A percentile compares a stretch with the other conserved stretches of the same genome.
Conservation (phyloP, 345 rosid species). For the Camelina hispida region DNA sequence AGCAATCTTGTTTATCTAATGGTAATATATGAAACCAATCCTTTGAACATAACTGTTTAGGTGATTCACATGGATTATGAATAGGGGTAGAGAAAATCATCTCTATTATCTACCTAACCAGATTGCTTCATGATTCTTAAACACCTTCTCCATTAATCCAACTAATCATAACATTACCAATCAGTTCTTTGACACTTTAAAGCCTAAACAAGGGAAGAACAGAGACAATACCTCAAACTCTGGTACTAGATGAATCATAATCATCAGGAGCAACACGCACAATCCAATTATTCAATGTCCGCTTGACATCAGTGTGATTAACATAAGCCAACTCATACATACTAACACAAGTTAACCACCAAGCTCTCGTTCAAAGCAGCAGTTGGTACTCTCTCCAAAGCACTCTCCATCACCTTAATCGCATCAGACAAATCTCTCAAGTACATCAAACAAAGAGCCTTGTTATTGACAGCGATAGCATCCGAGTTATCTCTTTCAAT, state of each 20-base stretch:
- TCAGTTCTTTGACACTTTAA: neutral
- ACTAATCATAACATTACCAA: neutral
- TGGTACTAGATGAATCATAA: slow-evolving; percentile 85
- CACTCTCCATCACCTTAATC: slow-evolving; percentile 86
- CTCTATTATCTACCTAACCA: neutral
- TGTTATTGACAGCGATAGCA: slow-evolving; percentile 78
- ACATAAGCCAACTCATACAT: slow-evolving; percentile 99
- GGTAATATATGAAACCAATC: neutral
- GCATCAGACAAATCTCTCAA: slow-evolving; percentile 86
- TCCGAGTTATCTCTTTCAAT: slow-evolving; percentile 85
- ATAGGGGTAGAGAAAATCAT: neutral
- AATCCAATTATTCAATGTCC: slow-evolving; percentile 87
- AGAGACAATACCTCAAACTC: slow-evolving; percentile 71
- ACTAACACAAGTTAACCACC: slow-evolving; percentile 90
- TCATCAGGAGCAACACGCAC: slow-evolving; percentile 93
- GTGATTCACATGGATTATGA: slow-evolving; percentile 1
- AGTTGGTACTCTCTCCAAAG: slow-evolving; percentile 85
- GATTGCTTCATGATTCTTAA: neutral
- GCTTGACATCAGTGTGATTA: slow-evolving; percentile 79
- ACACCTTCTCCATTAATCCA: neutral
- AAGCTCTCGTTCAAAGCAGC: slow-evolving; percentile 85
- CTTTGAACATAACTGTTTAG: neutral
- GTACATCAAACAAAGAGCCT: slow-evolving; percentile 92
- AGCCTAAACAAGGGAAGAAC: neutral
- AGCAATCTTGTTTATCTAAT: neutral